Evolutionary conservation across 371 early-diverging fungal genomes (phyloP), one percentile per base, ranked within the genome.

Genomic region (Actinomortierella wolfii): DNA sequence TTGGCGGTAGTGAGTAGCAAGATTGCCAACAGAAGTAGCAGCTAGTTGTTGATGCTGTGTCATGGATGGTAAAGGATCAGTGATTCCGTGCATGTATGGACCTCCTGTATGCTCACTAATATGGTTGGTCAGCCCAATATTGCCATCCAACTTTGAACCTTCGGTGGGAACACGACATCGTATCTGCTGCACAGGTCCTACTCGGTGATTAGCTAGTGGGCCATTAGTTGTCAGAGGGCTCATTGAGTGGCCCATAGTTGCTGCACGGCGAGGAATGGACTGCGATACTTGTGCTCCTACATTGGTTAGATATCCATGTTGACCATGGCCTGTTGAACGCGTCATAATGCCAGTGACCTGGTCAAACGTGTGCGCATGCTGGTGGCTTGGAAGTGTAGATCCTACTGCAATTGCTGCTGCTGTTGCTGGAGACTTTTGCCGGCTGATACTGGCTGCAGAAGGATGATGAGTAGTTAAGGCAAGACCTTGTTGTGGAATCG

Each of bases 281-380:
- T 18, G 21, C 21, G 48, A 21, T 48, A 24, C 4, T 48, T 18
- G 13, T 48, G 49, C 21, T n/a, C n/a, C n/a, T n/a, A n/a, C n/a
- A n/a, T n/a, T n/a, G n/a, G n/a, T n/a, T 29, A 20, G 34, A 21
- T 52, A 52, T 5, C 52, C 14, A 13, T 28, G 52, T 24, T 41
- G 52, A 9, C n/a, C n/a, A n/a, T n/a, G n/a, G n/a, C n/a, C 34
- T 34, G 34, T 34, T 34, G 34, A 34, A 34, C 11, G 34, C 11
- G 54, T 29, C 53, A 57, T 54, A 1, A 7, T 26, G 9, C 52
- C 28, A 0, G 52, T 43, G 47, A 51, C 46, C 18, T 63, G 43
- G 8, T 68, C 69, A 15, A 63, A 18, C 0, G 69, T 59, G 54
- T 68, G 63, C 1, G 63, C 45, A 28, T 62, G 69, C 1, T 63